A percentile compares a stretch with the other conserved stretches of the same genome.
phyloP scores from a whole-genome alignment of 805 yeast species.

The Pichia membranifaciens region DNA sequence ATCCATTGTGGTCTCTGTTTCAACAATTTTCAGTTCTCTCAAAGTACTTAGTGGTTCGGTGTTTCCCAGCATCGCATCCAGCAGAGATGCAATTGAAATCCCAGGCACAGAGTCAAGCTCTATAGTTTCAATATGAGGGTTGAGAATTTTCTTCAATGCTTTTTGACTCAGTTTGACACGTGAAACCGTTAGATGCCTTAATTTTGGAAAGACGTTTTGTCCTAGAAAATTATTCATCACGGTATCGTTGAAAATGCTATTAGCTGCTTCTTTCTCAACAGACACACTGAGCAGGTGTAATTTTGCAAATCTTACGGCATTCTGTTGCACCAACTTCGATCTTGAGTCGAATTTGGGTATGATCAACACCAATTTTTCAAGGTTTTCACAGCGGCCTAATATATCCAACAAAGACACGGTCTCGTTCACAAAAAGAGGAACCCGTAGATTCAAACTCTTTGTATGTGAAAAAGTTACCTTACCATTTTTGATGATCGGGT shows the following conservation, averaged over 20 bases:
- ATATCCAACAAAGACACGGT: background rate
- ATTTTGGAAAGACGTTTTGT: conserved; percentile 1
- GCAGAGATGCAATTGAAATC: background rate
- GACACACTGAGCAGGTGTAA: too few relatives aligned
- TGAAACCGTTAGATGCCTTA: conserved; percentile 3
- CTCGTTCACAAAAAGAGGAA: background rate
- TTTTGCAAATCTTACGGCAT: background rate
- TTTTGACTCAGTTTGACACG: background rate
- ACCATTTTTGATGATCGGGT: background rate
- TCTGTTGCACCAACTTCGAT: background rate
- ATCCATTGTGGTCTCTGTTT: conserved; percentile 2
- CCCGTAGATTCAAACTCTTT: background rate
- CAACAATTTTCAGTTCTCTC: conserved; percentile 1
- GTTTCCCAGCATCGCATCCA: background rate
- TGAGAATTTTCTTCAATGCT: background rate
- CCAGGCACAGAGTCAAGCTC: conserved; percentile 2
- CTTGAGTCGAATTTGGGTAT: conserved; percentile 2
- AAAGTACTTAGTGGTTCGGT: background rate
- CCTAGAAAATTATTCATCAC: background rate
- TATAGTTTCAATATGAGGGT: background rate
- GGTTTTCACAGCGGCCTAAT: background rate
- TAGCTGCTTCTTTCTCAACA: background rate
- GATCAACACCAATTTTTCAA: background rate
- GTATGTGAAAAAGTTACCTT: background rate
- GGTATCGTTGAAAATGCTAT: background rate